Percentiles rank a stretch among this genome's conserved stretches.
Conservation (phyloP, 345 rosid species). For the Moricandia arvensis region DNA sequence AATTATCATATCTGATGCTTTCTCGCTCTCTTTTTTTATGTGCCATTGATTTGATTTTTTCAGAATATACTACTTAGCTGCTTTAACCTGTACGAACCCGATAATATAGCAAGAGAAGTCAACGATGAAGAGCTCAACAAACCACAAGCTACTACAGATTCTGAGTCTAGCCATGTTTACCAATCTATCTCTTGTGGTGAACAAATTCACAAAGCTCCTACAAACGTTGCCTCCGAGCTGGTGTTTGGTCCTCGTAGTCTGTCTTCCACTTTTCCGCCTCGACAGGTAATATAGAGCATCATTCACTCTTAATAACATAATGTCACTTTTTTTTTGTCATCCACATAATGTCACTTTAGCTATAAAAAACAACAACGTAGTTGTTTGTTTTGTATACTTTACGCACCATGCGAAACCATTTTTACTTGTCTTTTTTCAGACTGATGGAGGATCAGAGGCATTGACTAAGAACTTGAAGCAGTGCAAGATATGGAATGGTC, state of each 20-base stretch:
- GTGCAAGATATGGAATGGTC: too few species aligned
- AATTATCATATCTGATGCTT: too few species aligned
- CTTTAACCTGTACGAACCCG: too few species aligned
- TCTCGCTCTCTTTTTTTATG: too few species aligned
- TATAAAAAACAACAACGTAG: background rate
- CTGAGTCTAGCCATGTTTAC: too few species aligned
- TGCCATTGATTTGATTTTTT: too few species aligned
- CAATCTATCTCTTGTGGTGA: background rate
- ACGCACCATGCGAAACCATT: background rate
- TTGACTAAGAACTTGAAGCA: too few species aligned
- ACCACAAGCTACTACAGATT: background rate
- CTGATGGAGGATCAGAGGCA: slow-evolving; percentile 42
- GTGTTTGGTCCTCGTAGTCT: background rate
- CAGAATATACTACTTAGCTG: too few species aligned
- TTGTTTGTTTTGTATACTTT: background rate
- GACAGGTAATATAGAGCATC: background rate
- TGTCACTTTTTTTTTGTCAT: too few species aligned
- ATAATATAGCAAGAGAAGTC: too few species aligned
- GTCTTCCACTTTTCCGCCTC: background rate
- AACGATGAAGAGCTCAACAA: too few species aligned
- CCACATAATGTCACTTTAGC: background rate
- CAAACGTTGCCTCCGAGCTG: background rate
- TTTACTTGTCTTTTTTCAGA: slow-evolving; percentile 13
- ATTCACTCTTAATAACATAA: background rate
- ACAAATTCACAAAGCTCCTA: background rate